Conservation (phyloP, 495 filamentous ascomycete species). For the Talaromyces thailandensis region DNA sequence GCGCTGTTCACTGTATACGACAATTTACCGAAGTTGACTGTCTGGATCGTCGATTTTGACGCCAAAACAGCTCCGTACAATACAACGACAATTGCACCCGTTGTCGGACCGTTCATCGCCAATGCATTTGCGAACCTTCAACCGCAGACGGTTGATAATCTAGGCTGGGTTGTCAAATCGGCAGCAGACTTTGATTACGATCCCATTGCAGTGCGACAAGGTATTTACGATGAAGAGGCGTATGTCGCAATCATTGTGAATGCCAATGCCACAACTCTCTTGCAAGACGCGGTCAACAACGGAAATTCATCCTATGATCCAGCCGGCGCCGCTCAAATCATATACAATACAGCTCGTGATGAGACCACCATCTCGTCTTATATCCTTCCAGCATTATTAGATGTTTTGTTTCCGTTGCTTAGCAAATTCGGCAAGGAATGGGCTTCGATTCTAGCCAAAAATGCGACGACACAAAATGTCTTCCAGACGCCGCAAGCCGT, state of each 20-base stretch:
- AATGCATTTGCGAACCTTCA: conserved; percentile 28
- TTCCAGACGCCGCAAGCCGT: conserved; percentile 46
- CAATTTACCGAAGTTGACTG: conserved; percentile 36
- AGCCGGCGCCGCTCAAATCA: conserved; percentile 48
- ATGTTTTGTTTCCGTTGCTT: conserved; percentile 34
- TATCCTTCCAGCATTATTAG: conserved; percentile 40
- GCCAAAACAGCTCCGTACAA: conserved; percentile 43
- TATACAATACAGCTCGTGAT: conserved; percentile 52
- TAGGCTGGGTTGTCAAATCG: conserved; percentile 43
- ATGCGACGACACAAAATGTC: conserved; percentile 26
- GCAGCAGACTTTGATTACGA: conserved; percentile 49
- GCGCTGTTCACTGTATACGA: conserved; percentile 41
- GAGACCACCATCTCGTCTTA: conserved; percentile 44
- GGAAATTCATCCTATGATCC: conserved; percentile 59
- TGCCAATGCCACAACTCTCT: conserved; percentile 52
- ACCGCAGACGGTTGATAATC: conserved; percentile 17
- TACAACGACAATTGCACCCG: conserved; percentile 25
- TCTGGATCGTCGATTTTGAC: conserved; percentile 63
- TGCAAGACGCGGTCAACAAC: conserved; percentile 45
- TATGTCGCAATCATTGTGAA: conserved; percentile 60
- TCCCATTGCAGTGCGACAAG: conserved; percentile 49
- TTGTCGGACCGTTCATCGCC: conserved; percentile 49
- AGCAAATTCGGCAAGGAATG: conserved; percentile 45
- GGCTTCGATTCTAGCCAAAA: conserved; percentile 22
- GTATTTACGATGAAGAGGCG: conserved; percentile 51